phyloP scores from a whole-genome alignment of 139 green algal genomes.

The Spirogloea muscicola region DNA sequence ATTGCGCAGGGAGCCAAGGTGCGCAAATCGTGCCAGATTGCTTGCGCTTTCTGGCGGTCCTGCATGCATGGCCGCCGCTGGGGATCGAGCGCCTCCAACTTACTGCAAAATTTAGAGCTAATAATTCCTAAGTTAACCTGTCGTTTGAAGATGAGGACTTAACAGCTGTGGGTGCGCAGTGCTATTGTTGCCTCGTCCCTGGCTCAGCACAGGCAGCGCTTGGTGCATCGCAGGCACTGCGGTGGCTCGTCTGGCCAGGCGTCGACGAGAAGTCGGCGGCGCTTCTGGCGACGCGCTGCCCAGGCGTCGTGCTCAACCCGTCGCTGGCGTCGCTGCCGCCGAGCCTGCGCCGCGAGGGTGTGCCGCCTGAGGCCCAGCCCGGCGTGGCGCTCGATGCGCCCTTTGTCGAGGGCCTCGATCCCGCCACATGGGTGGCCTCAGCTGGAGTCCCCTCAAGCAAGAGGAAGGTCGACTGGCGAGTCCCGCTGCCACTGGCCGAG shows the following conservation, averaged over 20 bases:
- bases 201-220: no score
- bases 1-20: no score
- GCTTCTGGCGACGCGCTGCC: not conserved
- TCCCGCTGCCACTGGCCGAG: constrained; percentile 13
- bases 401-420: constrained; percentile 19
- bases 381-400: constrained; percentile 11
- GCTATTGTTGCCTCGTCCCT: no score
- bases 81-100: no score
- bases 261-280: not conserved
- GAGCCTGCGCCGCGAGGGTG: no score
- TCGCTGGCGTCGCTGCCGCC: not conserved
- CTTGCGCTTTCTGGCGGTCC: no score
- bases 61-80: no score
- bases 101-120: no score
- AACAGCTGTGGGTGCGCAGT: no score
- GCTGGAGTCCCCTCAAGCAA: not conserved
- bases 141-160: no score
- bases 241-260: constrained; percentile 6
- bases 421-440: constrained; percentile 3
- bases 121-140: no score
- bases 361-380: not conserved
- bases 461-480: not conserved
- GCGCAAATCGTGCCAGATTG: no score
- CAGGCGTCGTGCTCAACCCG: not conserved
- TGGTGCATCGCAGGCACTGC: constrained; percentile 2